phyloP scores from a whole-genome alignment of 2,329 filamentous ascomycete genomes.

The Hypocreales sp. region DNA sequence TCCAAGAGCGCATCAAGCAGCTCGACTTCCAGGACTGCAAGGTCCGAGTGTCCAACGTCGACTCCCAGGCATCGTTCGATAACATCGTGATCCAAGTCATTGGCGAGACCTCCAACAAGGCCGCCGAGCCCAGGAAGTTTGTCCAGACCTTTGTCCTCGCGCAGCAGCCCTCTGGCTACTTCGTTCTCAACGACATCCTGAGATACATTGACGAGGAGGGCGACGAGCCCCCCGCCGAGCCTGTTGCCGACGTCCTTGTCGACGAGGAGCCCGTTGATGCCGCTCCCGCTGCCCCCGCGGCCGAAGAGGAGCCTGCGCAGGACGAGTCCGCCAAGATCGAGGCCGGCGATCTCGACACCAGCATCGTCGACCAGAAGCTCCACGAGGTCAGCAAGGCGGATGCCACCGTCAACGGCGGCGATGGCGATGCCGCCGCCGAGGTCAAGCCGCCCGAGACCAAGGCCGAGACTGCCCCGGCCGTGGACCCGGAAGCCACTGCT shows the following conservation, averaged over 20 bases:
- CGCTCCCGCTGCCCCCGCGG: constrained; percentile 13
- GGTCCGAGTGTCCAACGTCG: constrained; percentile 94
- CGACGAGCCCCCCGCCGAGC: constrained; percentile 44
- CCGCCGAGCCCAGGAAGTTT: constrained; percentile 83
- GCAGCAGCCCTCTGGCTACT: constrained; percentile 92
- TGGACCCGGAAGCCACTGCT: constrained; percentile 33
- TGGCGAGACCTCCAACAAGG: constrained; percentile 92
- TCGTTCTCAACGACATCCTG: constrained; percentile 96
- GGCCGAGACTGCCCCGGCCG: constrained; percentile 15
- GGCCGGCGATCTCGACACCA: constrained; percentile 22
- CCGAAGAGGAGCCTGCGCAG: constrained; percentile 13
- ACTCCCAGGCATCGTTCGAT: constrained; percentile 81
- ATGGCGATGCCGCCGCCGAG: constrained; percentile 16
- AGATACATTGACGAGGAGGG: constrained; percentile 77
- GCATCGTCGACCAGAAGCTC: constrained; percentile 58
- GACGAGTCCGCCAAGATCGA: constrained; percentile 25
- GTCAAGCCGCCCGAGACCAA: constrained; percentile 23
- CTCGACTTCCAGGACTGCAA: constrained; percentile 96
- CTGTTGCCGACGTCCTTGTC: constrained; percentile 15
- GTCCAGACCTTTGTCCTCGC: constrained; percentile 96
- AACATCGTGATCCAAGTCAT: constrained; percentile 98
- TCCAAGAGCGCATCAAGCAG: constrained; percentile 85
- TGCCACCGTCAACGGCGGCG: constrained; percentile 15
- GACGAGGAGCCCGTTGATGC: constrained; percentile 12
- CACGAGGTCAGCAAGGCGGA: constrained; percentile 40